Conservation (phyloP, 2,329 filamentous ascomycete species). For the Scytalidium sp. region DNA sequence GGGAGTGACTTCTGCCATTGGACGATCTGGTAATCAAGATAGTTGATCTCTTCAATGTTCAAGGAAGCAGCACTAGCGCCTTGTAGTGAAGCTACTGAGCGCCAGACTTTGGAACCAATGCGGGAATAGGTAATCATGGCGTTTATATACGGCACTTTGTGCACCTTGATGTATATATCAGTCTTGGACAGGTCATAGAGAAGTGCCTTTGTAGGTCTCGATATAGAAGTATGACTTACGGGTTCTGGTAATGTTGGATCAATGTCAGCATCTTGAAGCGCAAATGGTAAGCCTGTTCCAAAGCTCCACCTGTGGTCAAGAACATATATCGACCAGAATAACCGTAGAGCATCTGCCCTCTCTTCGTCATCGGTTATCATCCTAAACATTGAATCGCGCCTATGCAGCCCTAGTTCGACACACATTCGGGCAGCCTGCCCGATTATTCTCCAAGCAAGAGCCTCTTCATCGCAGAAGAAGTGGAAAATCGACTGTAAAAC, state of each 20-base stretch:
- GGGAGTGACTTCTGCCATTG: conserved; percentile 82
- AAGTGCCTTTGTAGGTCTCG: background rate
- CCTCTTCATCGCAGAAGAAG: conserved; percentile 83
- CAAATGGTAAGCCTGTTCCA: conserved; percentile 83
- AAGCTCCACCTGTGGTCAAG: conserved; percentile 87
- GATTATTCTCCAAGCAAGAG: conserved; percentile 82
- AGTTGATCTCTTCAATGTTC: conserved; percentile 72
- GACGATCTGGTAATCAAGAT: conserved; percentile 78
- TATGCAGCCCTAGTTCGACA: conserved; percentile 78
- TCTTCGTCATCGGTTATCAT: conserved; percentile 67
- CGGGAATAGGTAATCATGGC: conserved; percentile 84
- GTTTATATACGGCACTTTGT: conserved; percentile 61
- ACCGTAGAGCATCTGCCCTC: conserved; percentile 62
- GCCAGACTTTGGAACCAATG: conserved; percentile 85
- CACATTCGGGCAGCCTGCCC: conserved; percentile 79
- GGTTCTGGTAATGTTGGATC: conserved; percentile 77
- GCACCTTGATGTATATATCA: conserved; percentile 16
- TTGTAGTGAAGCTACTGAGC: conserved; percentile 65
- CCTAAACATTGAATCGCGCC: conserved; percentile 67
- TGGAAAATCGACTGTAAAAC: conserved; percentile 64
- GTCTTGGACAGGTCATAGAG: background rate
- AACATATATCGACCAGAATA: conserved; percentile 86
- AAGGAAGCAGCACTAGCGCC: conserved; percentile 57
- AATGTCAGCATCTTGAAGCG: conserved; percentile 81
- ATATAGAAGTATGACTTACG: conserved; percentile 45